phyloP scores from a whole-genome alignment of 1,139 yeast genomes.

The Kodamaea arcana region DNA sequence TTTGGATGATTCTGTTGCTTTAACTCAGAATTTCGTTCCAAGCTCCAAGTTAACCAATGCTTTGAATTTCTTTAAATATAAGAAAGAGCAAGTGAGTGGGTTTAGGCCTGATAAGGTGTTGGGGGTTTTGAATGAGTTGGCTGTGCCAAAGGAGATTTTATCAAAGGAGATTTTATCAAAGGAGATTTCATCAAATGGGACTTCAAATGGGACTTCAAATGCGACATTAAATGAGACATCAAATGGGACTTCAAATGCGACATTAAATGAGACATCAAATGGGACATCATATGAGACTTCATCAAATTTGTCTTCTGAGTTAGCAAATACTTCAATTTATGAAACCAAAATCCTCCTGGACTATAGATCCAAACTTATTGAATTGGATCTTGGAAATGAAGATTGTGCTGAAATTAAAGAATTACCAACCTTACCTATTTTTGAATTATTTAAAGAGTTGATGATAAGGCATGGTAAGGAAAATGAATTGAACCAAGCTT shows the following conservation, averaged over 20 bases:
- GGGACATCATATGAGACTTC: conserved; percentile 7
- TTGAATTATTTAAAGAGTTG: conserved; percentile 51
- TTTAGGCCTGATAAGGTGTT: conserved; percentile 57
- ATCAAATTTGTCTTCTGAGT: neutral
- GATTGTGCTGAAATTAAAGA: conserved; percentile 41
- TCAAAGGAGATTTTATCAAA: neutral
- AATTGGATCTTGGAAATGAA: conserved; percentile 26
- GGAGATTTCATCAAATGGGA: neutral
- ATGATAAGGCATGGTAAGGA: conserved; percentile 30
- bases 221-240: conserved; percentile 26
- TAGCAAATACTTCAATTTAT: conserved; percentile 6
- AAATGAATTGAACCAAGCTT: conserved; percentile 28
- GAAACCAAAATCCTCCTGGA: conserved; percentile 11
- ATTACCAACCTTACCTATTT: conserved; percentile 52
- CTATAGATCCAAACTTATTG: conserved; percentile 19
- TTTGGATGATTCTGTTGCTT: conserved; percentile 70
- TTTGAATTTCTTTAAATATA: conserved; percentile 62
- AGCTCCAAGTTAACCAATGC: conserved; percentile 53
- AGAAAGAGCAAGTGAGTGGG: conserved; percentile 72
- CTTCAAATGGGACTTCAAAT: conserved; percentile 10
- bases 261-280: conserved; percentile 27
- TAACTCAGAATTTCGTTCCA: conserved; percentile 88
- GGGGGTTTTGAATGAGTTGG: conserved; percentile 29
- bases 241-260: conserved; percentile 2
- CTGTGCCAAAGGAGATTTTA: neutral